Percentiles rank a stretch among this genome's conserved stretches.
phyloP scores from a whole-genome alignment of 805 yeast species.

The Lipomyces kockii region DNA sequence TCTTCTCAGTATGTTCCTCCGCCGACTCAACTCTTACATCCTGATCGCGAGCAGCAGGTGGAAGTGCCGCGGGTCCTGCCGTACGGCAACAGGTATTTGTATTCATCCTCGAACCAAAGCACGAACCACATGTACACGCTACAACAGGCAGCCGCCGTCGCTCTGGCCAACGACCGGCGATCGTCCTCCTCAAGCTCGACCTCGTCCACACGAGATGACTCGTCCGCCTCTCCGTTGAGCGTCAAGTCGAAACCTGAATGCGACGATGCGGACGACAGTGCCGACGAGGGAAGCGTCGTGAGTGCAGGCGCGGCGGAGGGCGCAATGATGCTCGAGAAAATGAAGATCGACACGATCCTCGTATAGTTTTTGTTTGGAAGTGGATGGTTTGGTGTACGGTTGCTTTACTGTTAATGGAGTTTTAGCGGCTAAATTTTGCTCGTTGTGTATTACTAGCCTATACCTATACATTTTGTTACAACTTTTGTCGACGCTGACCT shows the following conservation, averaged over 20 bases:
- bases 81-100: background rate
- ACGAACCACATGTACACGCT: conserved; percentile 3
- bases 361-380: conserved; percentile 9
- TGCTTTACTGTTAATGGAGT: background rate
- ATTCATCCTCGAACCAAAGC: background rate
- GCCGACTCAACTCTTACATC: background rate
- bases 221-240: background rate
- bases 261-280: conserved; percentile 15
- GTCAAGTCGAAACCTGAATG: background rate
- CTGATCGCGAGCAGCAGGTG: background rate
- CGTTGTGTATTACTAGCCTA: background rate
- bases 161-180: conserved; percentile 4
- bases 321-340: conserved; percentile 34
- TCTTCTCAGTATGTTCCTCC: background rate
- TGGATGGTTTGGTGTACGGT: background rate
- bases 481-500: no score
- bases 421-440: background rate
- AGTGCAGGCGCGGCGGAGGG: conserved; percentile 31
- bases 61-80: conserved; percentile 5
- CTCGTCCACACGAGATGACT: background rate
- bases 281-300: conserved; percentile 24
- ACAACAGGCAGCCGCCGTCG: conserved; percentile 2
- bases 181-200: conserved; percentile 1
- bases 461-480: background rate
- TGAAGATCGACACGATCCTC: conserved; percentile 33